Evolutionary conservation across 257 asterid genomes (phyloP).

Genomic region (Przewalskia tangutica): DNA sequence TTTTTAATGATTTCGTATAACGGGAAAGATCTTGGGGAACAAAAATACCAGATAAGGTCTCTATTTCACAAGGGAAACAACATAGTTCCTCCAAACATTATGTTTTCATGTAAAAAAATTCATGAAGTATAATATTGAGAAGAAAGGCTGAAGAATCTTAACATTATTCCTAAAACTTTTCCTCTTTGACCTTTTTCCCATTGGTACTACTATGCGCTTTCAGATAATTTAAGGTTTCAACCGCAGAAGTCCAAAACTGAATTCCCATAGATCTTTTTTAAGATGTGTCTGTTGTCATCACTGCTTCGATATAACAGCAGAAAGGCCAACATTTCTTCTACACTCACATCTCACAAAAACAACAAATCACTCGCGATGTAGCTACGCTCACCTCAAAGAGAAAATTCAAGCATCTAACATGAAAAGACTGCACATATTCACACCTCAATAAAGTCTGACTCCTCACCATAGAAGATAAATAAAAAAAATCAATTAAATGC

Average conservation of each 20-base stretch:
- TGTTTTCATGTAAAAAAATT: not conserved
- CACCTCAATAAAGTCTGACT: too few species aligned
- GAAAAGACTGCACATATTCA: too few species aligned
- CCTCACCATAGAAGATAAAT: not conserved
- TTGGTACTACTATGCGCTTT: not conserved
- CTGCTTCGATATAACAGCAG: not conserved
- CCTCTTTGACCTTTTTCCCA: not conserved
- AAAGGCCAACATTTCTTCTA: not conserved
- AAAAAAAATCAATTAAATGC: not conserved
- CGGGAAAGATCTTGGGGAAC: not conserved
- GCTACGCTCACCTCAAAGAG: not conserved
- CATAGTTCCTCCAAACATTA: not conserved
- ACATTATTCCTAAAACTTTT: not conserved
- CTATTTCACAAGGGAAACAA: not conserved
- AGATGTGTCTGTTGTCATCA: not conserved
- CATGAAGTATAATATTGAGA: not conserved
- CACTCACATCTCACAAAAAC: not conserved
- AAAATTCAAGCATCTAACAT: too few species aligned
- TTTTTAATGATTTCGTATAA: not conserved
- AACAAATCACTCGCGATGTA: not conserved
- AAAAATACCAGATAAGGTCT: not conserved
- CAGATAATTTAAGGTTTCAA: not conserved
- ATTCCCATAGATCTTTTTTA: not conserved
- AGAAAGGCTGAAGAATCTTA: not conserved
- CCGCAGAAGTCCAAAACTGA: not conserved